Evolutionary conservation across 1,139 yeast species (phyloP), one percentile per base, ranked within the genome.

Genomic region (Nematodospora anomalae): DNA sequence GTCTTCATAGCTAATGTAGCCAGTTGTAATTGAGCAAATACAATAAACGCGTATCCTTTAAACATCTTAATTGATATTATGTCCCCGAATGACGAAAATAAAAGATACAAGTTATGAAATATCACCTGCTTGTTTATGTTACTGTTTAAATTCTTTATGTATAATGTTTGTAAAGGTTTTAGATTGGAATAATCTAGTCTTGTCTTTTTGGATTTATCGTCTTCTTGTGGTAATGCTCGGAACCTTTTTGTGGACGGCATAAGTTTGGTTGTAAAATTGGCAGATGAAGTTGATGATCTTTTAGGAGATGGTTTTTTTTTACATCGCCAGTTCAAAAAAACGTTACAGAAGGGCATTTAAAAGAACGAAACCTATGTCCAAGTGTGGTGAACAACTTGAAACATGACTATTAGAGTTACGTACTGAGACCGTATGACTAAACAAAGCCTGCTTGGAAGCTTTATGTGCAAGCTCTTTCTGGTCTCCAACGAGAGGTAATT

Each of bases 1-100:
- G 68, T 57, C 28, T 69, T 57, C 44, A 76, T 40, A 0, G 94
- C 92, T 24, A 58, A 40, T 1, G 68, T 58, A 0, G 95, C 86
- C 31, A 72, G 70, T 4, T 64, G 63, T 1, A 66, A 45, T 29
- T 71, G 69, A 16, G 73, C 69, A 41, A 80, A 76, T 4, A 78
- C 71, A 1, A 87, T 58, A 63, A 84, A 88, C 0, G 94, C 95
- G 56, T 84, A 94, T 0, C 95, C 95, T 28, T 90, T 64, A 35
- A 71, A 69, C 33, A 70, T 52, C 21, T 71, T 65, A 16, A 87
- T 68, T 25, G 77, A 78, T 3, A 84, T 53, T 2, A 87, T 71
- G 46, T 80, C 87, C 1, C 94, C 95, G 53, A 72, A 83, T 0
- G 83, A 69, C 12, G 84, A 68, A 51, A 83, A 83, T 6, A 83